Evolutionary conservation across 306 rosid genomes (phyloP), one percentile per base, ranked within the genome.

Genomic region (Luffa acutangula): DNA sequence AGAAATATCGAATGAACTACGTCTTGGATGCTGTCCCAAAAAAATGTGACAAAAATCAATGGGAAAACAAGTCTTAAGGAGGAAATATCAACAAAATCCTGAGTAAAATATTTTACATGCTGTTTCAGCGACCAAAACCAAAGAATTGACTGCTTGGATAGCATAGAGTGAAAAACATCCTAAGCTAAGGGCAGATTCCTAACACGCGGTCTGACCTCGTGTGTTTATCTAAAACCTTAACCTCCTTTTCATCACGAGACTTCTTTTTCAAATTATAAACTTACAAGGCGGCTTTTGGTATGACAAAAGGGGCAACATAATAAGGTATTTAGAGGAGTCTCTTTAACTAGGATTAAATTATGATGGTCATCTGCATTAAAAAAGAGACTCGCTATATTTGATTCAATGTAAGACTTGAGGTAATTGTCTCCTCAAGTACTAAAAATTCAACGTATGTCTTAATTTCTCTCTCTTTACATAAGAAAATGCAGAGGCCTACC

Each of bases 21-120:
- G 93, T 81, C 96, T 85, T 70, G 93, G 86, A 77, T 84, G 90
- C 96, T 88, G 92, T 89, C 88, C 86, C 84, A 90, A 67, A 85
- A 74, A 86, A 87, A 64, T 37, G 52, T 70, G 73, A 78, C 80
- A 67, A 41, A 72, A 64, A 82, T 83, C 72, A 84, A 79, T 66
- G 79, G 67, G 72, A 86, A 83, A 85, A 78, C 81, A 83, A 67
- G 34, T 82, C 46, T 54, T 69, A 78, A 75, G 77, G 3, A 14
- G 76, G 37, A 34, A 85, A 74, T 64, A 78, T 65, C 64, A 77
- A 76, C 73, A 82, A 71, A 60, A 57, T 64, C 85, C 53, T 42
- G 43, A 74, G 53, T 54, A 73, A 7, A 73, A 31, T 9, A 73
- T 48, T 49, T 25, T 46, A 73, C 13, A 48, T 14, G 48, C 31